A percentile compares a stretch with the other conserved stretches of the same genome.
These are phyloP conservation scores for Russula virescens DNA, from an alignment of 768 basidiomycete genomes.

Conservation along the genomic window DNA sequence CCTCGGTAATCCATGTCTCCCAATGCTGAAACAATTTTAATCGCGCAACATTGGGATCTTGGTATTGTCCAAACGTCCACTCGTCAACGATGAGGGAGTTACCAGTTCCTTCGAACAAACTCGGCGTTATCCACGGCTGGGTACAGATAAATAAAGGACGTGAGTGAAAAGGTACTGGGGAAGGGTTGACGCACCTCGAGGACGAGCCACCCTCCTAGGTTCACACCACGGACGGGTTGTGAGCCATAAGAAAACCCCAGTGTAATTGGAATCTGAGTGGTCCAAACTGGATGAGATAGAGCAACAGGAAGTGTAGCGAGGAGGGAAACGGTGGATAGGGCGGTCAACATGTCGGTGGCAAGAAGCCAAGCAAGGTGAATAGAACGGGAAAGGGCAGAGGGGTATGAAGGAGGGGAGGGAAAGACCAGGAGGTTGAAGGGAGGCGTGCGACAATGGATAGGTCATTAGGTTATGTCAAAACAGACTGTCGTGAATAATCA, in stretches of 20 bases:
- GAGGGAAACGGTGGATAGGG: constrained; percentile 25
- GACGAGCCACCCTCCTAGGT: constrained; percentile 65
- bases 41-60: constrained; percentile 45
- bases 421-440: not conserved
- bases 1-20: constrained; percentile 79
- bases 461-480: not conserved
- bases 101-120: constrained; percentile 64
- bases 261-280: constrained; percentile 28
- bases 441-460: not conserved
- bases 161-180: not conserved
- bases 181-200: constrained; percentile 38
- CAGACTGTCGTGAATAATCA: no score
- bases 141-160: not conserved
- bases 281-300: constrained; percentile 19
- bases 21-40: constrained; percentile 59
- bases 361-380: not conserved
- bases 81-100: constrained; percentile 59
- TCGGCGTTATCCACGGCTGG: constrained; percentile 74
- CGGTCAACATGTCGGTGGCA: constrained; percentile 9
- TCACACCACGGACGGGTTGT: constrained; percentile 74
- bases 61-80: constrained; percentile 68
- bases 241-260: constrained; percentile 70
- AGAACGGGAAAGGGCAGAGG: constrained; percentile 12
- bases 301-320: constrained; percentile 31
- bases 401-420: no score